Evolutionary conservation across 2,329 filamentous ascomycete genomes (phyloP).

Genomic region (Claviceps paspali): DNA sequence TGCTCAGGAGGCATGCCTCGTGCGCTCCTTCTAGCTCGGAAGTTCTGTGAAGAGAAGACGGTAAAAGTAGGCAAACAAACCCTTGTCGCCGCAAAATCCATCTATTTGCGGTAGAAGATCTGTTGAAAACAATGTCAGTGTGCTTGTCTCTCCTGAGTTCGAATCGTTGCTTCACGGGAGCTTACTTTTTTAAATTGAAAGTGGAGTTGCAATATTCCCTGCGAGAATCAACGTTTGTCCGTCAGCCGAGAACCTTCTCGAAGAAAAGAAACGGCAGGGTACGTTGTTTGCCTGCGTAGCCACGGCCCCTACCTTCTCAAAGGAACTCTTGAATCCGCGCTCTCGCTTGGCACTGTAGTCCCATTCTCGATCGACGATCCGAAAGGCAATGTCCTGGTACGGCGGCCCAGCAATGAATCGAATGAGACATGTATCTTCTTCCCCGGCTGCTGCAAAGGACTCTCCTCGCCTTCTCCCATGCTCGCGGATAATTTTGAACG

Average conservation of each 20-base stretch:
- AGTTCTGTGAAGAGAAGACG: not conserved
- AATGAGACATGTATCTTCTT: slow-evolving; percentile 94
- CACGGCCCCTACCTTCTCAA: slow-evolving; percentile 66
- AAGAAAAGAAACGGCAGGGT: slow-evolving; percentile 8
- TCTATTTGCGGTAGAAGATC: slow-evolving; percentile 8
- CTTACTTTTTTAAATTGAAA: slow-evolving; percentile 95
- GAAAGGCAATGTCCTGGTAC: slow-evolving; percentile 92
- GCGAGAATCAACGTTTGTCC: not conserved
- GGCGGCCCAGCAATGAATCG: slow-evolving; percentile 89
- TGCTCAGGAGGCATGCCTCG: not conserved
- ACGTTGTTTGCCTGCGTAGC: slow-evolving; percentile 6
- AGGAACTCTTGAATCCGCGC: slow-evolving; percentile 87
- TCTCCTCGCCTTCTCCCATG: slow-evolving; percentile 79
- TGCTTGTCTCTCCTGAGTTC: not conserved
- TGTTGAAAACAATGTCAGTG: slow-evolving; percentile 1
- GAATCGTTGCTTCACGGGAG: not conserved
- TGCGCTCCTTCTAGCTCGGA: not conserved
- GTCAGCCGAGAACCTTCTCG: slow-evolving; percentile 1
- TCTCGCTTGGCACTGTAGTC: slow-evolving; percentile 95
- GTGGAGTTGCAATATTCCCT: slow-evolving; percentile 70
- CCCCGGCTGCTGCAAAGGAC: slow-evolving; percentile 81
- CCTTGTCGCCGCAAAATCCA: not conserved
- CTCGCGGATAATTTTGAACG: slow-evolving; percentile 90
- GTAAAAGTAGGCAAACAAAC: not conserved
- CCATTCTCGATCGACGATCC: slow-evolving; percentile 97